Conservation (phyloP, 352 stramenopile species). For the Globisporangium viniferum region DNA sequence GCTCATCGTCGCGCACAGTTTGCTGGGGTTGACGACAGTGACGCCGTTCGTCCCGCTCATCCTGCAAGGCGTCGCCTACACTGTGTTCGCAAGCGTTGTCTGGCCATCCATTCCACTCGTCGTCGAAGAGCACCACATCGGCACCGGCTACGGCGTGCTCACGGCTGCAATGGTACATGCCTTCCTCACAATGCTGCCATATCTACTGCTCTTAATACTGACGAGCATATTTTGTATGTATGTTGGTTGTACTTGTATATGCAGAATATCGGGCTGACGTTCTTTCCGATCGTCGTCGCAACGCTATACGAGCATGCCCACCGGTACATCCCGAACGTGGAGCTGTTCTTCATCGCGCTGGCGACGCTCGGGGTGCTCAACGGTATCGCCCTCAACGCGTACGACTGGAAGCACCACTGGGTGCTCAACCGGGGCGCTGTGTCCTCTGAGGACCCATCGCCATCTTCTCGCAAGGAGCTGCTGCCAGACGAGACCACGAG, state of each 20-base stretch:
- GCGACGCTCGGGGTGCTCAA: constrained; percentile 32
- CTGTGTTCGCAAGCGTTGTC: constrained; percentile 67
- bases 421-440: constrained; percentile 15
- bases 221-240: neutral
- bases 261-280: constrained; percentile 60
- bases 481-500: constrained; percentile 4
- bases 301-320: constrained; percentile 34
- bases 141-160: constrained; percentile 18
- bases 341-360: constrained; percentile 52
- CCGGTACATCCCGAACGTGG: constrained; percentile 48
- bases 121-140: constrained; percentile 18
- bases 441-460: neutral
- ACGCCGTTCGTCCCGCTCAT: constrained; percentile 62
- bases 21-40: constrained; percentile 53
- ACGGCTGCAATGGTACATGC: constrained; percentile 16
- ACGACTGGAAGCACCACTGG: constrained; percentile 18
- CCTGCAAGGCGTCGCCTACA: constrained; percentile 78
- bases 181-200: constrained; percentile 20
- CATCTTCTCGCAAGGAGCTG: neutral
- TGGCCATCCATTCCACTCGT: constrained; percentile 62
- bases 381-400: constrained; percentile 90
- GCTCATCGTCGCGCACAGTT: constrained; percentile 82
- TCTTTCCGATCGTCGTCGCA: constrained; percentile 61
- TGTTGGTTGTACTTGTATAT: neutral
- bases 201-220: neutral